A percentile compares a stretch with the other conserved stretches of the same genome.
These are phyloP conservation scores for Borovskyia barvae DNA, from an alignment of 208 protist species.

Conservation along the genomic window DNA sequence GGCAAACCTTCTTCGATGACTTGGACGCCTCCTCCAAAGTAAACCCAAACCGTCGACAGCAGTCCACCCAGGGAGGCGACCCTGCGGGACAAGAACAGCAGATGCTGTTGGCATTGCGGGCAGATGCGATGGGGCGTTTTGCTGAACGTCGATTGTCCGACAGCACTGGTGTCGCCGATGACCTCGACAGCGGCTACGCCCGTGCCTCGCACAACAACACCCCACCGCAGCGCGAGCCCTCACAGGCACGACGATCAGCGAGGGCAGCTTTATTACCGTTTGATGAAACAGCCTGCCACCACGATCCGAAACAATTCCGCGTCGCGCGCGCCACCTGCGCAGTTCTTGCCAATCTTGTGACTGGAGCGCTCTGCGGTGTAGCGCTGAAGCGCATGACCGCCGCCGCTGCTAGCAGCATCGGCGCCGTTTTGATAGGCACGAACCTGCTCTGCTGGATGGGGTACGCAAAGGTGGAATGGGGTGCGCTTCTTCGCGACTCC, in stretches of 20 bases:
- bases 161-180: background rate
- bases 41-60: constrained; percentile 41
- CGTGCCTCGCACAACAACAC: constrained; percentile 3
- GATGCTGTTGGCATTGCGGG: constrained; percentile 15
- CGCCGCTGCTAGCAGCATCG: constrained; percentile 20
- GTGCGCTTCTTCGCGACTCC: constrained; percentile 37
- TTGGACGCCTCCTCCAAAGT: constrained; percentile 49
- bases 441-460: constrained; percentile 51
- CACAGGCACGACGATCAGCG: background rate
- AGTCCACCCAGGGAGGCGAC: background rate
- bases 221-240: background rate
- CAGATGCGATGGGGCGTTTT: constrained; percentile 4
- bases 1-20: constrained; percentile 54
- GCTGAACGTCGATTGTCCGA: constrained; percentile 1
- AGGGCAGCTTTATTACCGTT: background rate
- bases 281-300: background rate
- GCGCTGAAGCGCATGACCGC: constrained; percentile 17
- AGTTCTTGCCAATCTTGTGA: constrained; percentile 26
- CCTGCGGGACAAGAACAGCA: constrained; percentile 13
- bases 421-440: constrained; percentile 28
- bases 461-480: constrained; percentile 63
- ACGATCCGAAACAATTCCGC: background rate
- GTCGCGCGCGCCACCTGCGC: constrained; percentile 22
- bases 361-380: constrained; percentile 24
- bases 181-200: background rate